Percentiles rank a stretch among this genome's conserved stretches.
phyloP scores from a whole-genome alignment of 306 rosid species.

The Vigna nakashimae region DNA sequence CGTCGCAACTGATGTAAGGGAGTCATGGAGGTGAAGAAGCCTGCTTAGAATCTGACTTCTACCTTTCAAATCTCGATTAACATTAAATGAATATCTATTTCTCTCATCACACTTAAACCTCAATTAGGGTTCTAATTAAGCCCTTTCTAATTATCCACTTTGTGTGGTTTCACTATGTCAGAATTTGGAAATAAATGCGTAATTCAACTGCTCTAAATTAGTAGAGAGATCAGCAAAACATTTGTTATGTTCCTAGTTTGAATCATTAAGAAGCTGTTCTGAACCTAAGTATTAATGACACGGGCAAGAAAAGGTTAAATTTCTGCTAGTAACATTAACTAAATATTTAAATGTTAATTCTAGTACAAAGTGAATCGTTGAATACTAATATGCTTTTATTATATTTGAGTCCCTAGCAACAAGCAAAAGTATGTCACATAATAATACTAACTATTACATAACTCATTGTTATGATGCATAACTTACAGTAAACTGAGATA shows the following conservation, averaged over 20 bases:
- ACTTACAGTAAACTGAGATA: slow-evolving; percentile 22
- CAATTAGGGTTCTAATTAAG: no score
- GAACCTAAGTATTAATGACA: neutral
- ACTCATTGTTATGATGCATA: neutral
- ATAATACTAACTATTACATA: neutral
- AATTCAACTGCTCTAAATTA: neutral
- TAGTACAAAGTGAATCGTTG: neutral
- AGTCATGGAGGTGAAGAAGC: no score
- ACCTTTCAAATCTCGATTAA: no score
- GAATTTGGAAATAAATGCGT: neutral
- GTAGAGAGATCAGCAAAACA: neutral
- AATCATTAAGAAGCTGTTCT: neutral
- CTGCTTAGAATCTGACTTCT: no score
- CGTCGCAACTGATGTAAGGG: no score
- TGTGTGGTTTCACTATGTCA: neutral
- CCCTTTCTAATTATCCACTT: neutral
- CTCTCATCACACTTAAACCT: no score
- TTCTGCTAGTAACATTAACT: neutral
- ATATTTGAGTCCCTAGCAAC: neutral
- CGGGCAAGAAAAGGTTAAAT: neutral
- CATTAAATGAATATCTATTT: no score
- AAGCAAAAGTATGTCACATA: neutral
- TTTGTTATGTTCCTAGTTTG: neutral
- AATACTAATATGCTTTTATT: neutral
- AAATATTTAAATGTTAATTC: neutral